Evolutionary conservation across 1,139 yeast species (phyloP), one percentile per base, ranked within the genome.

Genomic region (Candida freyschussii): DNA sequence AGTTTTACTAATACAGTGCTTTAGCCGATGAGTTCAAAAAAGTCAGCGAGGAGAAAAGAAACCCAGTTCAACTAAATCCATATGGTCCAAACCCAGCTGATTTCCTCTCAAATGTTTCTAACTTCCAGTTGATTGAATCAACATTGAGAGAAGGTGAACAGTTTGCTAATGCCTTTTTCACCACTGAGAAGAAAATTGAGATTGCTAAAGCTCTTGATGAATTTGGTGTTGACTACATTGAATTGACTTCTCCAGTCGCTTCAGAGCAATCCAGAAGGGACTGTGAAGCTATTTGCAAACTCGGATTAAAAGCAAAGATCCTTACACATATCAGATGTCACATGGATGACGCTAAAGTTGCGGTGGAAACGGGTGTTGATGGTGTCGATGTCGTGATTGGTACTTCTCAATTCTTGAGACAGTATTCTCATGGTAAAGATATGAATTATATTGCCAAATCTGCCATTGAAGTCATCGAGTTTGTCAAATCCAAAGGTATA

Each of bases 331-430:
- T 89, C 52, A 78, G 96, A 66, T 91, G 98, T 64, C 96, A 89
- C 62, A 89, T 91, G 97, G 97, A 91, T 60, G 98, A 91, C 55
- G 98, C 97, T 44, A 74, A 82, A 57, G 84, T 91, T 38, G 98
- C 98, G 4, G 98, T 91, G 21, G 89, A 86, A 57, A 91, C 97
- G 28, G 97, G 98, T 59, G 97, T 91, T 40, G 97, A 91, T 59
- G 98, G 98, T 64, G 97, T 91, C 40, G 97, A 91, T 65, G 96
- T 91, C 33, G 97, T 91, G 35, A 91, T 91, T 63, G 98, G 97
- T 47, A 91, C 98, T 18, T 89, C 97, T 13, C 95, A 85, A 62
- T 91, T 87, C 62, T 71, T 91, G 56, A 81, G 97, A 67, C 83
- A 89, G 63, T 89, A 78, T 62, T 84, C 96, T 14, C 97, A 91